Percentiles rank a stretch among this genome's conserved stretches.
Conservation (phyloP, 139 green algal genomes). For the Chlamydomonas schloesseri region DNA sequence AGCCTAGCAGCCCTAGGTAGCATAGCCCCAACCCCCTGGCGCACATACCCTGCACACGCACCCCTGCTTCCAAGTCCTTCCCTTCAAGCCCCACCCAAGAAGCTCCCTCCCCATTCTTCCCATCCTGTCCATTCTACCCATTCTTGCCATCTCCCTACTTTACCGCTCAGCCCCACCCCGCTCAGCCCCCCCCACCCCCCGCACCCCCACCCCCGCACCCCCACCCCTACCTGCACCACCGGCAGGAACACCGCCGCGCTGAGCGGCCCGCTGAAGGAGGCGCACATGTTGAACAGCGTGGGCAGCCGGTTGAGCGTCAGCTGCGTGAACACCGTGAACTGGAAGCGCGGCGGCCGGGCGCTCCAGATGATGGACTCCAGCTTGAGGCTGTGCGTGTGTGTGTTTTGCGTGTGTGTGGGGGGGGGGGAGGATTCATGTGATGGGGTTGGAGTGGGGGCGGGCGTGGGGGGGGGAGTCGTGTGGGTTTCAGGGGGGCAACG, state of each 20-base stretch:
- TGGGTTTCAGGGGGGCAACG: neutral
- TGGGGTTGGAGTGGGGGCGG: neutral
- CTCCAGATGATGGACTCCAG: conserved; percentile 45
- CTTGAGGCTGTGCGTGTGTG: conserved; percentile 44
- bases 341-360: neutral
- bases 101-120: too few species aligned
- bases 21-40: too few species aligned
- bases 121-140: too few species aligned
- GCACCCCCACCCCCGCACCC: neutral
- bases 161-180: too few species aligned
- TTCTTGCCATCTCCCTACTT: too few species aligned
- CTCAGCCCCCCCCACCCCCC: neutral
- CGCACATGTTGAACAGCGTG: conserved; percentile 55
- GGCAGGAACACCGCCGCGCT: conserved; percentile 49
- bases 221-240: conserved; percentile 38
- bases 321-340: conserved; percentile 60
- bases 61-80: too few species aligned
- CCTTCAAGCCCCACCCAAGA: too few species aligned
- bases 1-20: too few species aligned
- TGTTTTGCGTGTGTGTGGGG: too few species aligned
- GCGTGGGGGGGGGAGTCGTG: neutral
- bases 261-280: conserved; percentile 50
- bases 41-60: too few species aligned
- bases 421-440: neutral
- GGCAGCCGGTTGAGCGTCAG: conserved; percentile 52